Conservation (phyloP, 1,284 basidiomycete genomes). For the Polyporus tsugae region DNA sequence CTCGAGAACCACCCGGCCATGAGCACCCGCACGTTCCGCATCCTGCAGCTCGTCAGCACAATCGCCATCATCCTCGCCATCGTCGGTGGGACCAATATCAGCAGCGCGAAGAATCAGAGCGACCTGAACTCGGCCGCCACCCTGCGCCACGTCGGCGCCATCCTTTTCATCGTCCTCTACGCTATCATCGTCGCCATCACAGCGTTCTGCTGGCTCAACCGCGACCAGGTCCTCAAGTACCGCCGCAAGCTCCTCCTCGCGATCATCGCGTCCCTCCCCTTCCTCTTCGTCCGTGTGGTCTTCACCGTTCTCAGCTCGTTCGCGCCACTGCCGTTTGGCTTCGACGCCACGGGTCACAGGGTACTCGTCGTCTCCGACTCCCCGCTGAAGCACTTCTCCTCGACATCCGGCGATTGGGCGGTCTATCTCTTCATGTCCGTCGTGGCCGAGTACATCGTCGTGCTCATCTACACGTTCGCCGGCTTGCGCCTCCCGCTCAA, state of each 20-base stretch:
- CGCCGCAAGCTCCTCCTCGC: constrained; percentile 63
- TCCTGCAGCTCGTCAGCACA: constrained; percentile 49
- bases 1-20: constrained; percentile 28
- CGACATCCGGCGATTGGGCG: constrained; percentile 60
- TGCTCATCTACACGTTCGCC: constrained; percentile 56
- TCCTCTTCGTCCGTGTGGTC: constrained; percentile 63
- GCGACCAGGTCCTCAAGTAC: constrained; percentile 55
- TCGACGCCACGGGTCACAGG: constrained; percentile 21
- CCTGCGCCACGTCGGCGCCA: constrained; percentile 57
- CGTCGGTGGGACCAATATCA: constrained; percentile 47
- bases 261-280: constrained; percentile 60
- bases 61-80: constrained; percentile 59
- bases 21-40: constrained; percentile 17
- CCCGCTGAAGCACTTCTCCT: constrained; percentile 48
- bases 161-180: constrained; percentile 59
- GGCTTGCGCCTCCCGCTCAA: constrained; percentile 43
- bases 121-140: constrained; percentile 34
- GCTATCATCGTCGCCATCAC: constrained; percentile 53
- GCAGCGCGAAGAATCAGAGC: constrained; percentile 22
- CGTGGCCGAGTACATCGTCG: constrained; percentile 62
- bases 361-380: constrained; percentile 8
- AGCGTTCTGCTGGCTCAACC: constrained; percentile 56
- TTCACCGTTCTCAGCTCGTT: constrained; percentile 62
- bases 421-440: constrained; percentile 63
- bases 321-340: constrained; percentile 27